Conservation (phyloP, 768 basidiomycete species). For the Hericium rajendrae region DNA sequence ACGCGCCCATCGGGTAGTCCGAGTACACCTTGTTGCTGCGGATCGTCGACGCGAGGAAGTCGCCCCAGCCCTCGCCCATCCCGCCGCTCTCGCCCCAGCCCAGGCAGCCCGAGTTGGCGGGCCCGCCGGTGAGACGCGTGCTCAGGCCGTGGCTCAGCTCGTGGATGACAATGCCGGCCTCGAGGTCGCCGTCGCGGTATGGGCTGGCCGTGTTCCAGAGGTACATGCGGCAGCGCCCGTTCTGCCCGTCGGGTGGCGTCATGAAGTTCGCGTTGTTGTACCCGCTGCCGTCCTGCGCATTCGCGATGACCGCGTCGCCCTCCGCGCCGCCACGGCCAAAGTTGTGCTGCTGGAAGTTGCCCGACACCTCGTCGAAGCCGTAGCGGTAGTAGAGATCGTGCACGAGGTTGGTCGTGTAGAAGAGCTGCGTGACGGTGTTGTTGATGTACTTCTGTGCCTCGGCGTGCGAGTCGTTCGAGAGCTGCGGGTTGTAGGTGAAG, state of each 20-base stretch:
- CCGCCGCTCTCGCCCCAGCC: constrained; percentile 95
- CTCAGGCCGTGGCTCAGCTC: constrained; percentile 84
- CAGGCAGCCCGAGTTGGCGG: constrained; percentile 84
- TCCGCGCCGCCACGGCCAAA: constrained; percentile 84
- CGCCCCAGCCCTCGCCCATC: constrained; percentile 98
- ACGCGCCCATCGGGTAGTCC: constrained; percentile 88
- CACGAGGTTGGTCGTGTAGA: constrained; percentile 75
- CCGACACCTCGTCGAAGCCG: constrained; percentile 84
- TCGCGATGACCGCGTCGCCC: constrained; percentile 85
- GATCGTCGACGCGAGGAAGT: constrained; percentile 83
- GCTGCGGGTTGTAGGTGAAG: constrained; percentile 65
- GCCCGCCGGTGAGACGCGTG: constrained; percentile 92
- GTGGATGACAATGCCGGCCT: constrained; percentile 95
- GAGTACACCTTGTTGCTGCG: constrained; percentile 65
- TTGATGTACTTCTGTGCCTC: constrained; percentile 83
- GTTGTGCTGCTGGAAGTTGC: constrained; percentile 99
- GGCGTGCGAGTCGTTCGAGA: constrained; percentile 38
- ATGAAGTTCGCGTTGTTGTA: constrained; percentile 91
- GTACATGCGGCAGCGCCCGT: constrained; percentile 94
- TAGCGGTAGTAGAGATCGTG: constrained; percentile 83
- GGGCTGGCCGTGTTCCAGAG: constrained; percentile 88
- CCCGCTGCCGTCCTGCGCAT: constrained; percentile 92
- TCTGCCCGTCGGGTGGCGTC: constrained; percentile 76
- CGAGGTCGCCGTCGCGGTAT: constrained; percentile 90
- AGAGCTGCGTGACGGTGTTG: constrained; percentile 77